These are phyloP conservation scores for Phoenix roebelenii DNA, from an alignment of 176 grass and related monocot species.

Conservation along the genomic window DNA sequence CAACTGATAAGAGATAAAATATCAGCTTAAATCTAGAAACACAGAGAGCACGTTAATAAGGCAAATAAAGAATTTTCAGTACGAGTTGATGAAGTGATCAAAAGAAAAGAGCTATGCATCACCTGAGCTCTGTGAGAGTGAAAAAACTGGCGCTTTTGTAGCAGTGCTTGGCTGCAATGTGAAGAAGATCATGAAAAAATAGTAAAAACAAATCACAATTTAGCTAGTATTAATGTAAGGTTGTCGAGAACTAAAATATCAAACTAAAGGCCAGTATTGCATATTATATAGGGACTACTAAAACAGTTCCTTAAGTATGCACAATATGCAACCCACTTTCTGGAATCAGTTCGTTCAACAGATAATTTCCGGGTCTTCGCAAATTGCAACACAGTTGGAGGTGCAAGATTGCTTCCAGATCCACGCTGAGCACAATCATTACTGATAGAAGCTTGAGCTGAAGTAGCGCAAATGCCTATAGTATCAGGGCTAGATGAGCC, in stretches of 20 bases:
- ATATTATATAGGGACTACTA: too few species aligned
- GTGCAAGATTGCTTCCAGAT: constrained; percentile 32
- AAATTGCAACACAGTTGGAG: constrained; percentile 58
- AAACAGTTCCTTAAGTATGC: too few species aligned
- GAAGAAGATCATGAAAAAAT: constrained; percentile 7
- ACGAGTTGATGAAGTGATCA: too few species aligned
- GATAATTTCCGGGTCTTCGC: constrained; percentile 60
- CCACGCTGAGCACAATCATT: constrained; percentile 28
- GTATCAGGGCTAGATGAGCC: constrained; percentile 16
- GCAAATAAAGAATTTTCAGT: too few species aligned
- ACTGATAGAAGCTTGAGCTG: constrained; percentile 37
- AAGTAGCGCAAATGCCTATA: constrained; percentile 8
- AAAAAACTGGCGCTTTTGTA: constrained; percentile 74
- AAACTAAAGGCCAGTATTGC: too few species aligned
- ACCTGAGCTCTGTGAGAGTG: constrained; percentile 89
- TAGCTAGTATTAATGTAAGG: too few species aligned
- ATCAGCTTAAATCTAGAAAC: too few species aligned
- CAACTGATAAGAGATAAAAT: too few species aligned
- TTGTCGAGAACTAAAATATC: too few species aligned
- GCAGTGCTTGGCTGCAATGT: constrained; percentile 45
- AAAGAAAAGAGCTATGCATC: constrained; percentile 6
- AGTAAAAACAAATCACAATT: neutral
- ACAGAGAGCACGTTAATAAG: too few species aligned
- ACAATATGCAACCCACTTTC: constrained; percentile 34
- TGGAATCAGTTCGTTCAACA: constrained; percentile 48